Percentiles rank a stretch among this genome's conserved stretches.
Evolutionary conservation across 106 monocot genomes (phyloP).

Genomic region (Dioscorea zingiberensis): DNA sequence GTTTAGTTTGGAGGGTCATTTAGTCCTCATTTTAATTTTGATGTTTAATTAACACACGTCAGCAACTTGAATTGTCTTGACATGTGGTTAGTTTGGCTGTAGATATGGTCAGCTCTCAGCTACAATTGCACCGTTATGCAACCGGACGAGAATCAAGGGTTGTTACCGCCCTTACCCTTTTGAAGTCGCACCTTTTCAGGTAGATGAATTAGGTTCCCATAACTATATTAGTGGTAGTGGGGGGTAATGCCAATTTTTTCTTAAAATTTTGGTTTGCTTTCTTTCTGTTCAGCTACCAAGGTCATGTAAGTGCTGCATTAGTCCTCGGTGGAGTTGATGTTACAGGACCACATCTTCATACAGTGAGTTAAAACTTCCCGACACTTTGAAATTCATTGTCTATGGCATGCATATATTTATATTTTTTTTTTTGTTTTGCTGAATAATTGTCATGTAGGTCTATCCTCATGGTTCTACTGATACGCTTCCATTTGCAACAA

Average conservation of each 20-base stretch:
- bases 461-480: constrained; percentile 99
- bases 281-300: constrained; percentile 64
- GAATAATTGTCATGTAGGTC: constrained; percentile 38
- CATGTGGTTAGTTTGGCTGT: neutral
- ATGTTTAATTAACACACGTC: too few relatives aligned
- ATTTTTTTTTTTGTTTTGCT: constrained; percentile 8
- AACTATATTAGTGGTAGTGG: too few relatives aligned
- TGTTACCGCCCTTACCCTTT: constrained; percentile 84
- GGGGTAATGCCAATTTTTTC: neutral
- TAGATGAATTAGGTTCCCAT: constrained; percentile 1
- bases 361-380: constrained; percentile 36
- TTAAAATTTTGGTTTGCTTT: constrained; percentile 5
- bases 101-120: constrained; percentile 99
- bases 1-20: too few relatives aligned
- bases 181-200: constrained; percentile 95
- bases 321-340: constrained; percentile 99
- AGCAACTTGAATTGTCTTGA: neutral
- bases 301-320: constrained; percentile 94
- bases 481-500: constrained; percentile 98
- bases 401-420: neutral
- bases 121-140: constrained; percentile 95
- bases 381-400: neutral
- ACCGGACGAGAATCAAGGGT: constrained; percentile 97
- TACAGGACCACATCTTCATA: constrained; percentile 97
- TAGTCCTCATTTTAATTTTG: too few relatives aligned